Conservation (phyloP, 2,329 filamentous ascomycete genomes). For the Gaeumannomyces tritici region DNA sequence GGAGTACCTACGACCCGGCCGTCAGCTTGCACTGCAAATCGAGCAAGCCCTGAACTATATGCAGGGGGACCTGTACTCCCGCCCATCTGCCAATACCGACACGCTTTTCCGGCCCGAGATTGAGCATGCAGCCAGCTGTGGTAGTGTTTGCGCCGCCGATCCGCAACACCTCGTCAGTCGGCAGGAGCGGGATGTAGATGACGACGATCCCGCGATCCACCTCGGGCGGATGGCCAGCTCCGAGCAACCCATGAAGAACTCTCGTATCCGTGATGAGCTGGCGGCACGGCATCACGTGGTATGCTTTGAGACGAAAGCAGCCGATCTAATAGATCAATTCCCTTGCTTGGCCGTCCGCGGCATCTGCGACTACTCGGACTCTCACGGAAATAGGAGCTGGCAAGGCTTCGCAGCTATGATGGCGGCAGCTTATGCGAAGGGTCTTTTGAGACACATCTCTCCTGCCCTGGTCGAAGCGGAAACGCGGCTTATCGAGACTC, state of each 20-base stretch:
- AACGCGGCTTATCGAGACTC: not conserved
- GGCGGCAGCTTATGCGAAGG: constrained; percentile 15
- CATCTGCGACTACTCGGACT: constrained; percentile 21
- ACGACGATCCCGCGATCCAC: constrained; percentile 17
- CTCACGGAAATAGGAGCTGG: constrained; percentile 15
- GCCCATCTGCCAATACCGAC: not conserved
- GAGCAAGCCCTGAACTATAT: not conserved
- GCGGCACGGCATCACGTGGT: constrained; percentile 13
- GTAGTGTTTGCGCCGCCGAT: not conserved
- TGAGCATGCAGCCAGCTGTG: not conserved
- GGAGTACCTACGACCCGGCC: constrained; percentile 7
- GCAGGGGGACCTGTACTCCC: not conserved
- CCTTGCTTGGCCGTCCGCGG: constrained; percentile 19
- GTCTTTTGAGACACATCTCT: not conserved
- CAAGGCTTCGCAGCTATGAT: constrained; percentile 14
- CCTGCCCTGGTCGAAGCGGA: not conserved
- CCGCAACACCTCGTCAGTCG: not conserved
- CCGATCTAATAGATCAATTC: constrained; percentile 18
- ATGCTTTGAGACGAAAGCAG: constrained; percentile 23
- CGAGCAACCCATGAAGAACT: constrained; percentile 20
- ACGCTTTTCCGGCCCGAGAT: not conserved
- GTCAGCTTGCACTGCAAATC: constrained; percentile 10
- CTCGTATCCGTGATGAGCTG: constrained; percentile 14
- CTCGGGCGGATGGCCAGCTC: constrained; percentile 23
- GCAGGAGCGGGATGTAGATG: constrained; percentile 5